These are phyloP conservation scores for Gloeopeniophorella convolvens DNA, from an alignment of 768 basidiomycete species.

Conservation along the genomic window DNA sequence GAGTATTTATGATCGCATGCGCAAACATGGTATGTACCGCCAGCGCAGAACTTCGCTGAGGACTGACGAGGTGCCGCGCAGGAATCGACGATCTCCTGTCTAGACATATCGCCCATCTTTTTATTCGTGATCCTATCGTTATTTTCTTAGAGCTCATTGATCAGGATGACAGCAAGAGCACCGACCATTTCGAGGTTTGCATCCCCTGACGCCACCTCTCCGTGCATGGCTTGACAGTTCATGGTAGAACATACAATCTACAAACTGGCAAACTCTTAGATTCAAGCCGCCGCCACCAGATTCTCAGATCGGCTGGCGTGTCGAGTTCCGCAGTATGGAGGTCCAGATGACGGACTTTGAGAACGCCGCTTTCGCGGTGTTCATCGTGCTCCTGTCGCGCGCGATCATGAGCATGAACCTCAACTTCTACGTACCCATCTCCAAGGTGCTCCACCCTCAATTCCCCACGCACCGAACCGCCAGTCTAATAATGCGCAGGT, in stretches of 20 bases:
- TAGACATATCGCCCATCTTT: conserved; percentile 90
- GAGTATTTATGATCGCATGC: conserved; percentile 62
- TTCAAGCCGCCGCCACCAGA: conserved; percentile 98
- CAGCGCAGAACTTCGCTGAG: not conserved
- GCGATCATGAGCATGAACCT: conserved; percentile 88
- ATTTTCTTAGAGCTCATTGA: conserved; percentile 91
- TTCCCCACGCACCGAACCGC: not conserved
- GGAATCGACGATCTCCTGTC: conserved; percentile 84
- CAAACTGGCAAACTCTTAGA: conserved; percentile 98
- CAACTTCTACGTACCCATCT: conserved; percentile 96
- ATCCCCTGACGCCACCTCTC: not conserved
- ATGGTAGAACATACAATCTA: conserved; percentile 91
- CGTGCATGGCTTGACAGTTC: not conserved
- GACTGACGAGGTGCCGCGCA: conserved; percentile 27
- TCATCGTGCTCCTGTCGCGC: conserved; percentile 89
- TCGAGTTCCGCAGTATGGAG: conserved; percentile 99
- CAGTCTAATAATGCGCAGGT: conserved; percentile 48
- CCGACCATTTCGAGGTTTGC: conserved; percentile 90
- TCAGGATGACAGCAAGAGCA: conserved; percentile 82
- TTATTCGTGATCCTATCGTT: conserved; percentile 96
- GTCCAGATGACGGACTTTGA: conserved; percentile 99
- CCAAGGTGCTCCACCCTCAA: conserved; percentile 53
- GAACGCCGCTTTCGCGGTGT: conserved; percentile 94
- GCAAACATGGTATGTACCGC: conserved; percentile 59
- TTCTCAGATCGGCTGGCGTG: conserved; percentile 93